Conservation (phyloP, 1,284 basidiomycete species). For the Apiotrichum sp. region DNA sequence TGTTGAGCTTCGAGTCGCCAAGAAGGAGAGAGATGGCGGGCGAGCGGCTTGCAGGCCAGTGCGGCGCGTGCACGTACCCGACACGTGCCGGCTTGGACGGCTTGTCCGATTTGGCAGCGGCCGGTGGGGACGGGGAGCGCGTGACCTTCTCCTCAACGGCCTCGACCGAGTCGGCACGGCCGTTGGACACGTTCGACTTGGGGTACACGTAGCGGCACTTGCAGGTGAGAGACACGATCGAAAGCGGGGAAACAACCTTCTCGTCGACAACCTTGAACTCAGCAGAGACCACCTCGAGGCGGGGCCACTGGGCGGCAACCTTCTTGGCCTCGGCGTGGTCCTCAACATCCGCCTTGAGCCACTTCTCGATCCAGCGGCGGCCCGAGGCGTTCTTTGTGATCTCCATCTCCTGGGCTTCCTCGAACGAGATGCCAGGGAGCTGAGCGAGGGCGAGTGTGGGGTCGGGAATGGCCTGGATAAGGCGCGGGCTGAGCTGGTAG, state of each 20-base stretch:
- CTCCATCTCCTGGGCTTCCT: constrained; percentile 51
- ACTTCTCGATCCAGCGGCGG: constrained; percentile 52
- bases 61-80: constrained; percentile 80
- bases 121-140: constrained; percentile 31
- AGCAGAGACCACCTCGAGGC: constrained; percentile 74
- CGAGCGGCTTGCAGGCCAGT: constrained; percentile 79
- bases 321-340: constrained; percentile 59
- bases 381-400: constrained; percentile 51
- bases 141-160: constrained; percentile 44
- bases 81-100: constrained; percentile 46
- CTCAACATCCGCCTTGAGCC: constrained; percentile 50
- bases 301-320: constrained; percentile 65
- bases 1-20: constrained; percentile 82
- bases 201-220: constrained; percentile 52
- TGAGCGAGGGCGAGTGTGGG: constrained; percentile 58
- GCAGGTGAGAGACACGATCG: constrained; percentile 81
- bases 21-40: constrained; percentile 88
- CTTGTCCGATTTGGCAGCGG: constrained; percentile 38
- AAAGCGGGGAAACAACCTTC: constrained; percentile 75
- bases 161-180: constrained; percentile 22
- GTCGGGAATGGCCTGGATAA: constrained; percentile 78
- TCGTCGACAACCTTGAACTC: constrained; percentile 92
- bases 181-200: constrained; percentile 5
- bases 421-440: constrained; percentile 60
- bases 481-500: constrained; percentile 75